Conservation (phyloP, 2,329 filamentous ascomycete species). For the Akanthomyces muscarius region DNA sequence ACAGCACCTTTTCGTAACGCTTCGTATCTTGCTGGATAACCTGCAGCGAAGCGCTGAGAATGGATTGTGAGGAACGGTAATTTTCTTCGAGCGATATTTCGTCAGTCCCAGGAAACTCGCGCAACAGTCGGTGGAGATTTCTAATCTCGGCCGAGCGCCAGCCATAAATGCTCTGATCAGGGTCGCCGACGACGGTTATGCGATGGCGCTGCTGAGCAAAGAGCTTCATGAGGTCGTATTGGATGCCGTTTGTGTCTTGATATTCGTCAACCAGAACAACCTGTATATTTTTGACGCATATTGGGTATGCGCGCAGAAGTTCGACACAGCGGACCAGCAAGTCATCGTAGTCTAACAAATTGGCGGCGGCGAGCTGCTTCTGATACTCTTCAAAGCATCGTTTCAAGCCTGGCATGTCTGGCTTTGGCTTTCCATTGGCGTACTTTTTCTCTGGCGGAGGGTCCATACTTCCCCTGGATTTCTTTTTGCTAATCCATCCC, state of each 20-base stretch:
- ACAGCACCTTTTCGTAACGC: slow-evolving; percentile 73
- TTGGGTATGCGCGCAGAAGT: slow-evolving; percentile 66
- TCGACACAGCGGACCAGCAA: slow-evolving; percentile 79
- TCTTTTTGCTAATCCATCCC: slow-evolving; percentile 69
- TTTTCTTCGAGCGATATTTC: slow-evolving; percentile 89
- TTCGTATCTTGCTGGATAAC: slow-evolving; percentile 87
- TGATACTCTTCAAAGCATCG: slow-evolving; percentile 74
- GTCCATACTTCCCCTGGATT: slow-evolving; percentile 52
- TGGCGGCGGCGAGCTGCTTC: slow-evolving; percentile 66
- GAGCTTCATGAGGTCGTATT: slow-evolving; percentile 90
- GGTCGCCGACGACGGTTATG: slow-evolving; percentile 95
- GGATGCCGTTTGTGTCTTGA: slow-evolving; percentile 92
- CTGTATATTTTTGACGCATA: slow-evolving; percentile 85
- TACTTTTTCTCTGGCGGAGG: slow-evolving; percentile 24
- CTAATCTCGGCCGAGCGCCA: slow-evolving; percentile 91
- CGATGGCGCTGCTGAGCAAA: slow-evolving; percentile 68
- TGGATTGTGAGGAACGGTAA: slow-evolving; percentile 84
- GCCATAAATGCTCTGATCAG: slow-evolving; percentile 96
- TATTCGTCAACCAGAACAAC: slow-evolving; percentile 95
- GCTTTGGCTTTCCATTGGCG: slow-evolving; percentile 31
- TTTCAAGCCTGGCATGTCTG: slow-evolving; percentile 57
- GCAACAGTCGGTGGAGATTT: slow-evolving; percentile 76
- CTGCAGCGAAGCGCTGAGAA: slow-evolving; percentile 72
- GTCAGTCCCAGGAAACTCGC: slow-evolving; percentile 71
- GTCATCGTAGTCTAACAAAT: slow-evolving; percentile 92